These are phyloP conservation scores for Aspergillus cejpii DNA, from an alignment of 2,329 filamentous ascomycete genomes.

Conservation along the genomic window DNA sequence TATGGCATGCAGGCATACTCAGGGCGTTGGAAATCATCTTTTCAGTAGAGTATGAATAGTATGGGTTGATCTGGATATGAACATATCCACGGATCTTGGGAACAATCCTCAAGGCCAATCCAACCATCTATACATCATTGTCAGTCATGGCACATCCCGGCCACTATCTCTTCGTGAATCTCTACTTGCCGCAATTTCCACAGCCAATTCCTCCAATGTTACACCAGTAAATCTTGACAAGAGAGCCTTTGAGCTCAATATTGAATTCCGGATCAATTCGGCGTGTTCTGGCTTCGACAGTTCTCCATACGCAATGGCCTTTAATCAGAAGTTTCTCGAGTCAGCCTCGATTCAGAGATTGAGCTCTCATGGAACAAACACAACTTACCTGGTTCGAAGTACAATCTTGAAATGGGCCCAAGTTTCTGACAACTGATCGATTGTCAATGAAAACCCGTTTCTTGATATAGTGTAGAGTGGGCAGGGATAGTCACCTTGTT, in stretches of 20 bases:
- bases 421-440: constrained; percentile 38
- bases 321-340: not conserved
- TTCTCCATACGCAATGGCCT: constrained; percentile 48
- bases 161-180: not conserved
- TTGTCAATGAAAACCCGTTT: not conserved
- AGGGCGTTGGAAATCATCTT: constrained; percentile 48
- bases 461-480: not conserved
- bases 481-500: constrained; percentile 34
- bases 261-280: constrained; percentile 16
- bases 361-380: no score
- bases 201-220: constrained; percentile 45
- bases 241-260: constrained; percentile 30
- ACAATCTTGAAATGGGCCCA: constrained; percentile 49
- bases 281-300: constrained; percentile 40
- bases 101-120: constrained; percentile 48
- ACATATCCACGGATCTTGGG: constrained; percentile 47
- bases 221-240: constrained; percentile 35
- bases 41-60: constrained; percentile 46
- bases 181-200: constrained; percentile 48
- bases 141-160: not conserved
- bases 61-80: constrained; percentile 57
- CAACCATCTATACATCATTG: constrained; percentile 45
- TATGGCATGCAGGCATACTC: constrained; percentile 35
- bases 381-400: constrained; percentile 48
- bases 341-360: not conserved